A percentile compares a stretch with the other conserved stretches of the same genome.
Conservation (phyloP, 768 basidiomycete genomes). For the Lepiota brunneoincarnata region DNA sequence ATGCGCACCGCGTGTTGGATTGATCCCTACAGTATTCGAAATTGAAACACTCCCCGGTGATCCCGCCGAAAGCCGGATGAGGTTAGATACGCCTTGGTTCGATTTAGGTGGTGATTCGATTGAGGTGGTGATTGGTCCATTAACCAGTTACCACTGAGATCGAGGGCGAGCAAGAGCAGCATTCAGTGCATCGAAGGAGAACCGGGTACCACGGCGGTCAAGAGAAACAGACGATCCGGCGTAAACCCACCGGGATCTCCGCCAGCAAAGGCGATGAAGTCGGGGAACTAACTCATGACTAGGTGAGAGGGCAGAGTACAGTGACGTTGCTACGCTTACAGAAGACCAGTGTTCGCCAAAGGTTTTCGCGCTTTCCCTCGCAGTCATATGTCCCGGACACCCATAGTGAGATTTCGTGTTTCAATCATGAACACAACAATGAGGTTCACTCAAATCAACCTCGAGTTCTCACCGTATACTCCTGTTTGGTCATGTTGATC, state of each 20-base stretch:
- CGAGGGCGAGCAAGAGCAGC: neutral
- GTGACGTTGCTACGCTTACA: neutral
- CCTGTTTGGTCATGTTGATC: no score
- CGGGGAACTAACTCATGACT: neutral
- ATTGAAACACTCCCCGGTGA: neutral
- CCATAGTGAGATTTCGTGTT: no score
- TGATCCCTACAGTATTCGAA: neutral
- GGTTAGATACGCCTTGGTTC: neutral
- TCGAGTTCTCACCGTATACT: no score
- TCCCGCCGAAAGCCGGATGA: neutral
- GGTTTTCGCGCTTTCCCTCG: no score
- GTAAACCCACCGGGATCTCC: slow-evolving; percentile 4
- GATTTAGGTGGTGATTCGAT: neutral
- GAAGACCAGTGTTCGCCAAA: no score
- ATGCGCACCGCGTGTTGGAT: neutral
- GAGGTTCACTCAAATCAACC: no score
- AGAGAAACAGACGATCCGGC: neutral
- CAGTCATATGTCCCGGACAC: no score
- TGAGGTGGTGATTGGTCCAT: no score
- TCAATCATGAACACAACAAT: no score
- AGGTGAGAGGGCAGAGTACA: neutral
- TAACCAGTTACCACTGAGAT: neutral
- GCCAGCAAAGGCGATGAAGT: neutral
- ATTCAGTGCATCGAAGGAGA: neutral
- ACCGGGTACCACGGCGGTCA: neutral